phyloP scores from a whole-genome alignment of 805 yeast species.

The Wickerhamiella nectarea region DNA sequence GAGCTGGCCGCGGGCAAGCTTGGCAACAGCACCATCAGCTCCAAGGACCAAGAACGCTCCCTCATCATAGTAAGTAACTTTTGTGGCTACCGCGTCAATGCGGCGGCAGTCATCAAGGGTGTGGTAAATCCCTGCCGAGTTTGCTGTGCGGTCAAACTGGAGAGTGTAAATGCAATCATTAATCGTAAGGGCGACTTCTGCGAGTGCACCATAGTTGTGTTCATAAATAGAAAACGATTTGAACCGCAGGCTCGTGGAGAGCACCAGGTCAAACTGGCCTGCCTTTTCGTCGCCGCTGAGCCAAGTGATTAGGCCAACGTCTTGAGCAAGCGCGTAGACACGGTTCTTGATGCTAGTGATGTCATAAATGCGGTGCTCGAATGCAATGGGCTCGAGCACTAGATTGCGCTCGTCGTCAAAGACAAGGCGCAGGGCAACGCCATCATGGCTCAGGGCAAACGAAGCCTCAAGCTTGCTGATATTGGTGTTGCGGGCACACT shows the following conservation, averaged over 20 bases:
- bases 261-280: not conserved
- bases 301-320: constrained; percentile 4
- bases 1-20: not conserved
- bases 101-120: not conserved
- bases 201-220: constrained; percentile 5
- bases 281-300: constrained; percentile 2
- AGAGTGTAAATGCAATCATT: constrained; percentile 1
- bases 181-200: constrained; percentile 1
- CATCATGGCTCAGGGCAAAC: not conserved
- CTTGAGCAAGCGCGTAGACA: not conserved
- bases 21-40: not conserved
- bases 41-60: constrained; percentile 1
- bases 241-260: not conserved
- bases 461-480: constrained; percentile 3
- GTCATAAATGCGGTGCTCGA: not conserved
- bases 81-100: not conserved
- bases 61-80: constrained; percentile 5
- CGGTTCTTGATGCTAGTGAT: constrained; percentile 4
- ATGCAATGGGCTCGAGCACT: not conserved
- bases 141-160: constrained; percentile 2
- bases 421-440: not conserved
- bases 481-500: not conserved
- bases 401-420: constrained; percentile 4
- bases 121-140: constrained; percentile 1
- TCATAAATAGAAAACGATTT: constrained; percentile 1